Percentiles rank a stretch among this genome's conserved stretches.
Conservation (phyloP, 306 rosid genomes). For the Pyrus bretschneideri region DNA sequence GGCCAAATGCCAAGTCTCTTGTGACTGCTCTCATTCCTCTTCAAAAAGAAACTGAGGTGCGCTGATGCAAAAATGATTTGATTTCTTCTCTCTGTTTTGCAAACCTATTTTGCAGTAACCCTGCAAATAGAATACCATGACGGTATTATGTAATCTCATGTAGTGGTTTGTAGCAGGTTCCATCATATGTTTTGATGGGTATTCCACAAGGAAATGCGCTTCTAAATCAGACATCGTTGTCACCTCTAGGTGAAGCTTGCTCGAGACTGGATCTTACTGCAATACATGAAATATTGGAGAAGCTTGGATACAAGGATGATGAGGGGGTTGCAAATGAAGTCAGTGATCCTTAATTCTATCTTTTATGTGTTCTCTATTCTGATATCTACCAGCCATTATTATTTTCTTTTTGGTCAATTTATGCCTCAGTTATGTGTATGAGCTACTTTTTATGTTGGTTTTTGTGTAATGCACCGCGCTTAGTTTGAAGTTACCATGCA, state of each 20-base stretch:
- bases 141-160: conserved; percentile 12
- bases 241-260: conserved; percentile 91
- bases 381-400: not conserved
- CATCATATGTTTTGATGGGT: conserved; percentile 66
- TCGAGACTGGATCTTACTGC: conserved; percentile 90
- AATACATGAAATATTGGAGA: conserved; percentile 81
- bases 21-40: conserved; percentile 67
- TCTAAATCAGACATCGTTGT: conserved; percentile 50
- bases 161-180: conserved; percentile 50
- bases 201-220: conserved; percentile 50
- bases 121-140: conserved; percentile 3
- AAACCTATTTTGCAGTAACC: conserved; percentile 2
- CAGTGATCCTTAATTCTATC: conserved; percentile 12
- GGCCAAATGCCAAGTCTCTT: conserved; percentile 86
- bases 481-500: conserved; percentile 30
- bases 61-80: conserved; percentile 3
- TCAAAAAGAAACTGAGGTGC: conserved; percentile 85
- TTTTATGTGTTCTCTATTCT: not conserved
- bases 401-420: not conserved
- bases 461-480: not conserved
- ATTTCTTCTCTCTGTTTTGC: conserved; percentile 19
- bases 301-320: conserved; percentile 86
- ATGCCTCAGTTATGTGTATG: not conserved
- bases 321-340: conserved; percentile 98
- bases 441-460: not conserved